Evolutionary conservation across 768 basidiomycete species (phyloP).

Genomic region (Termitomyces sp.): DNA sequence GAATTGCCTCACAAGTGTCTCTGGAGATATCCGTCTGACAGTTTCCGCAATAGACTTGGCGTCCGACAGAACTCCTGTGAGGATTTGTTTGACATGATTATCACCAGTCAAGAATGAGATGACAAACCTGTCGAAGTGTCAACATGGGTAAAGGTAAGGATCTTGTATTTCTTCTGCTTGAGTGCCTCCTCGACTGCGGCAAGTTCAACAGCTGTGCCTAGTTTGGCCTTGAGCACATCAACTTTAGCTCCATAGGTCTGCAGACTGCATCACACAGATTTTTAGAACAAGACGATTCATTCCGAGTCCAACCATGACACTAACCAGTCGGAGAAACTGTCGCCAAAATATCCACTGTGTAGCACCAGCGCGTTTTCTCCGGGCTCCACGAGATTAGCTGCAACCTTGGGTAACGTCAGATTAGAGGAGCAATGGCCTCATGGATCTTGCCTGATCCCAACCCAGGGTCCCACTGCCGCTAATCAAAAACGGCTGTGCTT

Average conservation of each 20-base stretch:
- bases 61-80: conserved; percentile 76
- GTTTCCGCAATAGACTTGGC: conserved; percentile 70
- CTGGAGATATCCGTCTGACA: conserved; percentile 74
- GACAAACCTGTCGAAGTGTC: conserved; percentile 76
- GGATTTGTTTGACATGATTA: background rate
- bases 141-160: conserved; percentile 92
- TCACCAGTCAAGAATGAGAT: background rate
- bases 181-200: conserved; percentile 65
- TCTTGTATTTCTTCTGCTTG: conserved; percentile 75
- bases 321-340: conserved; percentile 84
- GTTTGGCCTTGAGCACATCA: conserved; percentile 73
- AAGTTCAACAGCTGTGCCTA: conserved; percentile 70
- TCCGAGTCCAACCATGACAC: conserved; percentile 15
- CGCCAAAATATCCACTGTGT: conserved; percentile 92
- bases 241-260: conserved; percentile 87
- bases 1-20: conserved; percentile 58
- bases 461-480: conserved; percentile 94
- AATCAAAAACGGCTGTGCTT: conserved; percentile 88
- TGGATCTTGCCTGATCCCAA: conserved; percentile 77
- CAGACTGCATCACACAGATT: conserved; percentile 42
- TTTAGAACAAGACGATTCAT: background rate
- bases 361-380: conserved; percentile 79
- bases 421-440: background rate
- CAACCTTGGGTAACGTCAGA: conserved; percentile 47
- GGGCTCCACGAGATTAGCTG: conserved; percentile 83